Evolutionary conservation across 164 flowering plant genomes (phyloP).

Genomic region (Nelumbo lutea): DNA sequence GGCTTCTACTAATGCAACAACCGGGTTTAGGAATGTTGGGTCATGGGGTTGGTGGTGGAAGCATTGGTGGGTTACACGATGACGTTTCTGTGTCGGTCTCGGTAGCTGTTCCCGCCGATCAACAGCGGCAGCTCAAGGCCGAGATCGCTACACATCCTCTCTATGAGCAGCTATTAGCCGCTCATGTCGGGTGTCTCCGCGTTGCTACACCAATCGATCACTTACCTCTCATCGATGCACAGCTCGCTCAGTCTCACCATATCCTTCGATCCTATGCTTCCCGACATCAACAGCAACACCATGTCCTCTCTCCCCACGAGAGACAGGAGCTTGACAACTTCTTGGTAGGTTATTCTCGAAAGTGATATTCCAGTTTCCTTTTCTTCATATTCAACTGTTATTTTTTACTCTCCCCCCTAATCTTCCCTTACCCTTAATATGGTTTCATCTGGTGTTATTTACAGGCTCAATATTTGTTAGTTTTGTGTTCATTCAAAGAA

Average conservation of each 20-base stretch:
- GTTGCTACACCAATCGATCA: constrained; percentile 94
- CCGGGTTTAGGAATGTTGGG: constrained; percentile 44
- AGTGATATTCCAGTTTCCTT: not conserved
- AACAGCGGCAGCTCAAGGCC: constrained; percentile 61
- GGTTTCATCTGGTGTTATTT: not conserved
- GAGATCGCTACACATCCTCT: constrained; percentile 82
- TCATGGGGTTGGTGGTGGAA: constrained; percentile 17
- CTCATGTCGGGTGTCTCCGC: constrained; percentile 81
- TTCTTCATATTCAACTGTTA: constrained; percentile 3
- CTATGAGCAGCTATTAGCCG: constrained; percentile 77
- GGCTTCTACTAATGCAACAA: constrained; percentile 37
- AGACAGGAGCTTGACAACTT: constrained; percentile 82
- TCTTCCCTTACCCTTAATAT: not conserved
- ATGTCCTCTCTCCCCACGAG: constrained; percentile 56
- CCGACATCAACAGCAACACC: constrained; percentile 24
- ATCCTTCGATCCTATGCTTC: constrained; percentile 63
- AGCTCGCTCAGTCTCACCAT: constrained; percentile 70
- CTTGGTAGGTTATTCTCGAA: constrained; percentile 40
- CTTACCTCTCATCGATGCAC: constrained; percentile 75
- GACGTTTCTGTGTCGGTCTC: constrained; percentile 20
- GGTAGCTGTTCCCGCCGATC: constrained; percentile 23
- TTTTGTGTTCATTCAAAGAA: constrained; percentile 78
- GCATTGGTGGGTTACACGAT: constrained; percentile 25
- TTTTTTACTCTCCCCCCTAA: not conserved
- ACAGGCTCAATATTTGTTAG: constrained; percentile 75